A percentile compares a stretch with the other conserved stretches of the same genome.
phyloP scores from a whole-genome alignment of 2,329 filamentous ascomycete genomes.

The Cytospora piceicola region DNA sequence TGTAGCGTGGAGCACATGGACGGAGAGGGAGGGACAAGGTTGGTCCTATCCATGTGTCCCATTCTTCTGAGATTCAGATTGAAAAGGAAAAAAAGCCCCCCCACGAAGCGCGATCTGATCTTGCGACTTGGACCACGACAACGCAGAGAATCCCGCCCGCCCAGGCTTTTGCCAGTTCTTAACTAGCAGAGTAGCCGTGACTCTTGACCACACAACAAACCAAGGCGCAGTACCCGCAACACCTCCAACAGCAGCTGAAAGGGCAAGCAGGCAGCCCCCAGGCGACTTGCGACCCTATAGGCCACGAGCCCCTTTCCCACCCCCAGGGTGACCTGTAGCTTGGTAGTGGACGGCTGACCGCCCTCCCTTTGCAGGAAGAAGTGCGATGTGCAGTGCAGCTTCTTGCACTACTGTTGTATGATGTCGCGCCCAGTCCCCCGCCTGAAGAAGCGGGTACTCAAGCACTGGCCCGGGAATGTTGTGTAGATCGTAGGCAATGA shows the following conservation, averaged over 20 bases:
- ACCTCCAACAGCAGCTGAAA: not conserved
- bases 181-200: constrained; percentile 19
- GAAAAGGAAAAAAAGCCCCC: not conserved
- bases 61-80: not conserved
- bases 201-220: not conserved
- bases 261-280: constrained; percentile 1
- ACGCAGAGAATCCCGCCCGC: constrained; percentile 22
- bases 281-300: not conserved
- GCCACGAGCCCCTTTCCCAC: constrained; percentile 3
- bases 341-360: constrained; percentile 13
- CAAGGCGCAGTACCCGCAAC: constrained; percentile 13
- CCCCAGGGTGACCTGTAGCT: constrained; percentile 15
- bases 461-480: not conserved
- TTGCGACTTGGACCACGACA: not conserved
- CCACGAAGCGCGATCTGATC: not conserved
- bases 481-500: not conserved
- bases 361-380: constrained; percentile 11
- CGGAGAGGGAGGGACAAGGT: not conserved
- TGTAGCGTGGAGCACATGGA: not conserved
- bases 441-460: not conserved
- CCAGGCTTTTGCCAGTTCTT: constrained; percentile 11
- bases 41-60: not conserved
- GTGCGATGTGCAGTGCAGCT: constrained; percentile 20
- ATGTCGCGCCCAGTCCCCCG: constrained; percentile 15
- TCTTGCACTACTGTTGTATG: constrained; percentile 6